These are phyloP conservation scores for Zymoseptoria crescenta DNA, from an alignment of 2,329 filamentous ascomycete species.

Conservation along the genomic window DNA sequence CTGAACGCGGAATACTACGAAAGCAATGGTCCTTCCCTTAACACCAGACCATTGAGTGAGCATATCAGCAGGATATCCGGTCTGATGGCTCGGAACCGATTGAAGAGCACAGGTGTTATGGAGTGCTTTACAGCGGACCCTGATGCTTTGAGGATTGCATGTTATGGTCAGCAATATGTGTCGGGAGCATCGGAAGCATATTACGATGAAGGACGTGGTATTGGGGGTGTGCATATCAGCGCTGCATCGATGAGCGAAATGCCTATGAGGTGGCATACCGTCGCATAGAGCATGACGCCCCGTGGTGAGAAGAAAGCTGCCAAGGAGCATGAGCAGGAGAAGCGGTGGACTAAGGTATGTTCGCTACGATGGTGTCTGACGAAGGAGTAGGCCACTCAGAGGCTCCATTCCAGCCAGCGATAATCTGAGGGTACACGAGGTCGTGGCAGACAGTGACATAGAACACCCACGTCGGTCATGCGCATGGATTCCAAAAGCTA, in stretches of 20 bases:
- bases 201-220: no score
- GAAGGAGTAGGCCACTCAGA: no score
- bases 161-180: not conserved
- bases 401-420: no score
- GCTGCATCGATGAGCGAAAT: not conserved
- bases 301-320: not conserved
- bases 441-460: not conserved
- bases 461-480: not conserved
- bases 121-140: not conserved
- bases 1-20: not conserved
- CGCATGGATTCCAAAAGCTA: not conserved
- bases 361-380: not conserved
- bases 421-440: no score
- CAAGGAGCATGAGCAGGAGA: not conserved
- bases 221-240: no score
- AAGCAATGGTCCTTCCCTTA: not conserved
- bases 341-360: not conserved
- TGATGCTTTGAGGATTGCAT: not conserved
- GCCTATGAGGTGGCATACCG: not conserved
- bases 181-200: not conserved
- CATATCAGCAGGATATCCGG: no score
- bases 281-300: not conserved
- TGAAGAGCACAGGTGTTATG: slow-evolving; percentile 1
- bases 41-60: not conserved
- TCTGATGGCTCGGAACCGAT: not conserved